These are phyloP conservation scores for Kalmusia sp. DNA, from an alignment of 2,329 filamentous ascomycete genomes.

Conservation along the genomic window DNA sequence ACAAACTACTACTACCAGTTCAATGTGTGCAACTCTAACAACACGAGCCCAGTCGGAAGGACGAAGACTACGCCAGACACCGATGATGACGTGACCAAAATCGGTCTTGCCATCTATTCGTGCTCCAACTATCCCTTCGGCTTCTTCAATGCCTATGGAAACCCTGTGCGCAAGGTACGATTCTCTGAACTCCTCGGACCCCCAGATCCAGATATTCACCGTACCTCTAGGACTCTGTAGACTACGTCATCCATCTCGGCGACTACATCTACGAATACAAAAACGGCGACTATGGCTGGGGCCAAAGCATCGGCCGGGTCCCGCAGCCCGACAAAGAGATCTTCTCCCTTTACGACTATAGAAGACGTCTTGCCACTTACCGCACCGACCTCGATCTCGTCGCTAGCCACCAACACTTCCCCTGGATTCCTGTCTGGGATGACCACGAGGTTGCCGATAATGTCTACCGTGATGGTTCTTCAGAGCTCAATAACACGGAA, in stretches of 20 bases:
- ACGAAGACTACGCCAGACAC: conserved; percentile 72
- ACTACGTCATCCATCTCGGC: conserved; percentile 51
- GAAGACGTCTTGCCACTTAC: conserved; percentile 50
- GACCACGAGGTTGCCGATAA: conserved; percentile 52
- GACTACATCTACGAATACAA: conserved; percentile 55
- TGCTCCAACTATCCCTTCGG: conserved; percentile 64
- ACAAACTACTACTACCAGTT: conserved; percentile 76
- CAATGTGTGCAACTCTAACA: conserved; percentile 68
- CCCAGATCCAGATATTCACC: not conserved
- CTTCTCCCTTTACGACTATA: conserved; percentile 53
- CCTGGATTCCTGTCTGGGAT: conserved; percentile 58
- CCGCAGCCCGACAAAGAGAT: conserved; percentile 47
- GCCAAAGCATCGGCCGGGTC: conserved; percentile 38
- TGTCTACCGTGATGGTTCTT: conserved; percentile 49
- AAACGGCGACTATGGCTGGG: conserved; percentile 46
- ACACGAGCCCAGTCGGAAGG: conserved; percentile 67
- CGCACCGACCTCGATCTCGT: conserved; percentile 51
- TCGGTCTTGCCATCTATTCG: conserved; percentile 73
- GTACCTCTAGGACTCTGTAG: conserved; percentile 47
- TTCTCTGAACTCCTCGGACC: too few relatives aligned
- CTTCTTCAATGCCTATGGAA: conserved; percentile 59
- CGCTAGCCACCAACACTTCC: conserved; percentile 48
- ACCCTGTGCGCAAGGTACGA: conserved; percentile 41
- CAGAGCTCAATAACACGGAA: conserved; percentile 53
- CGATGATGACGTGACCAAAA: conserved; percentile 62